Base-by-base conservation (phyloP, 2,329 filamentous ascomycete species). In the Ambrosiella cleistominuta region DNA sequence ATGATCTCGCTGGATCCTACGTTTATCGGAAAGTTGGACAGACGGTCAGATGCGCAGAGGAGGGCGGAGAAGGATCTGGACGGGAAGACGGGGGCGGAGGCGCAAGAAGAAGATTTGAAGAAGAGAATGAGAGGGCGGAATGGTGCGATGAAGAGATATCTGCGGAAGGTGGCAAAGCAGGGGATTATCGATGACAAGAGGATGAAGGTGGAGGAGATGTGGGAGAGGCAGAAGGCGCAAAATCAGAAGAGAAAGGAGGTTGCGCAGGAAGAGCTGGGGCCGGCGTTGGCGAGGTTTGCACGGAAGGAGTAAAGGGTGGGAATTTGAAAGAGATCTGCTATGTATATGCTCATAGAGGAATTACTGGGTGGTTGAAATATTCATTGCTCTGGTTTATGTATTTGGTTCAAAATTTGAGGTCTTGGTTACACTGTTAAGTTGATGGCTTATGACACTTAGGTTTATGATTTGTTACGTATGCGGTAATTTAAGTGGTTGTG, bases 171-270 rank as follows among this genome's bases (percentile, higher is more conserved):
- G 73, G 83, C 88, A 51, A 84, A 85, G 66, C 88, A 85, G 77
- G 97, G 97, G 69, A 81, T 98, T 60, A 89, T 98, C 68, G 93
- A 98, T 74, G 93, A 96, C 76, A 90, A 91, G 78, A 83, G 86
- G 67, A 71, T 95, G 69, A 83, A 84, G 67, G 84, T 90, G 53
- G 87, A 96, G 69, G 87, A 89, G 71, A 75, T 95, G 68, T 83
- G 85, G 74, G 81, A 83, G 64, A 80, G 85, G 69, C 81, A 80
- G 69, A 79, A 83, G 64, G 78, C 83, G 68, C 79, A 82, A 66
- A 82, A 77, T 66, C 72, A 83, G 64, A 77, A 80, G 65, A 78
- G 79, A 71, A 71, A 73, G 53, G 66, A 81, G 66, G 80, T 87
- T 69, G 76, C 77, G 63, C 78, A 85, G 68, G 78, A 77, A 60